Conservation (phyloP, 2,329 filamentous ascomycete genomes). For the Neofusicoccum parvum region DNA sequence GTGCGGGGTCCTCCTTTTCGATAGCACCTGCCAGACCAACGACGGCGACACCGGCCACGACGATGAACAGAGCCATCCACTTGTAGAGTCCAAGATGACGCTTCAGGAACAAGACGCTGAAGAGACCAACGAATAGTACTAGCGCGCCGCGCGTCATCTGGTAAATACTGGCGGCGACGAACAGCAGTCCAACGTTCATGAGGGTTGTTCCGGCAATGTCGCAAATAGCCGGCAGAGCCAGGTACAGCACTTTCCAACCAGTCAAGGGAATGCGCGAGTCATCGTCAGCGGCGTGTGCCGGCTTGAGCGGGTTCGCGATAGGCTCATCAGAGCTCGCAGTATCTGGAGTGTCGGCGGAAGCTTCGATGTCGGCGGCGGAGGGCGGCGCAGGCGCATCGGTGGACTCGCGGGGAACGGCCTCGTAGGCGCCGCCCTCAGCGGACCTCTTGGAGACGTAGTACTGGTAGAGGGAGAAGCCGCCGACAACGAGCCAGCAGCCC, state of each 20-base stretch:
- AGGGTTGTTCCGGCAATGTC: constrained; percentile 94
- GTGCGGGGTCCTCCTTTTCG: constrained; percentile 61
- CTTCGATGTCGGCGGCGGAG: constrained; percentile 48
- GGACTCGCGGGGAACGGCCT: constrained; percentile 55
- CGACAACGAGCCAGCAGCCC: constrained; percentile 92
- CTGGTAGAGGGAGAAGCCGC: constrained; percentile 66
- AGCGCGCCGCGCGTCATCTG: constrained; percentile 97
- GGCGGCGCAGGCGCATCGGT: constrained; percentile 33
- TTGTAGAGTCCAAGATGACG: constrained; percentile 83
- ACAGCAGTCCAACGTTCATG: constrained; percentile 93
- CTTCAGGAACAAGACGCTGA: constrained; percentile 88
- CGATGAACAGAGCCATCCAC: constrained; percentile 84
- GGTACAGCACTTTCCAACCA: constrained; percentile 71
- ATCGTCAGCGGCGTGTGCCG: constrained; percentile 46
- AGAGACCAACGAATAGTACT: constrained; percentile 92
- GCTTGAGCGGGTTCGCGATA: constrained; percentile 55
- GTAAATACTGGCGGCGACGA: constrained; percentile 94
- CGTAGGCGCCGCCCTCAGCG: constrained; percentile 57
- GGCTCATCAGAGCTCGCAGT: constrained; percentile 48
- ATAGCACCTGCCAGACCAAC: constrained; percentile 89
- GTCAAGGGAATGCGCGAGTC: constrained; percentile 63
- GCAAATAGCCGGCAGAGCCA: constrained; percentile 85
- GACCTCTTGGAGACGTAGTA: constrained; percentile 52
- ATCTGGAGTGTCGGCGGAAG: constrained; percentile 47
- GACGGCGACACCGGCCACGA: constrained; percentile 83